Base-by-base conservation (phyloP, 2,329 filamentous ascomycete species). In the Corynespora cassiicola region DNA sequence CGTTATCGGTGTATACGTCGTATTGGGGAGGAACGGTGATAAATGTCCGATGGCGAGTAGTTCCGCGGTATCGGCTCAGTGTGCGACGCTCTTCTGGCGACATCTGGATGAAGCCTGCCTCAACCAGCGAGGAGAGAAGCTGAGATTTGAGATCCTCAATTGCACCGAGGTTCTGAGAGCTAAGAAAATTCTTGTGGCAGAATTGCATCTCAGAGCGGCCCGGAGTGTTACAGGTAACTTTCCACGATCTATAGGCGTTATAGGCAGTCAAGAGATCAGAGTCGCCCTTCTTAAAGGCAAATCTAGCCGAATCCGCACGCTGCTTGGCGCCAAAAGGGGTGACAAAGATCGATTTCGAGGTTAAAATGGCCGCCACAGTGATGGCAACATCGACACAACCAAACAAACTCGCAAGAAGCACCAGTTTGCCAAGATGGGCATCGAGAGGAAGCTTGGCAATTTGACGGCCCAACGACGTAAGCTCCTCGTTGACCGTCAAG, bases 91-190 rank as follows among this genome's bases (percentile, higher is more conserved):
- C 90, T 2, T 86, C 82, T 1, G 83, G 75, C 0, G 87, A 87
- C 2, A 96, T 75, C 8, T 80, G 81, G 5, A 97, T 72, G 49
- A 96, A 87, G 0, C 90, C 89, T 1, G 90, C 88, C 55, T 97
- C 94, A 6, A 86, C 87, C 1, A 99, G 78, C 0, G 89, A 87
- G 2, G 88, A 85, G 1, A 96, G 76, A 0, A 99, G 81, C 59
- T 99, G 94, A 6, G 88, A 87, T 69, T 97, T 99, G 36, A 97
- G 79, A 55, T 99, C 94, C 66, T 99, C 94, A 49, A 99, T 96
- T 48, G 94, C 95, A 30, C 84, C 78, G 4, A 99, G 78, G 3
- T 89, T 94, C 64, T 95, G 90, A n/a, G 86, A 80, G 45, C 86
- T 92, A 35, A 99, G 80, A 61, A 91, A 96, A 68, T 96, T 96